These are phyloP conservation scores for Dothidotthia symphoricarpi DNA, from an alignment of 2,329 filamentous ascomycete species.

Conservation along the genomic window DNA sequence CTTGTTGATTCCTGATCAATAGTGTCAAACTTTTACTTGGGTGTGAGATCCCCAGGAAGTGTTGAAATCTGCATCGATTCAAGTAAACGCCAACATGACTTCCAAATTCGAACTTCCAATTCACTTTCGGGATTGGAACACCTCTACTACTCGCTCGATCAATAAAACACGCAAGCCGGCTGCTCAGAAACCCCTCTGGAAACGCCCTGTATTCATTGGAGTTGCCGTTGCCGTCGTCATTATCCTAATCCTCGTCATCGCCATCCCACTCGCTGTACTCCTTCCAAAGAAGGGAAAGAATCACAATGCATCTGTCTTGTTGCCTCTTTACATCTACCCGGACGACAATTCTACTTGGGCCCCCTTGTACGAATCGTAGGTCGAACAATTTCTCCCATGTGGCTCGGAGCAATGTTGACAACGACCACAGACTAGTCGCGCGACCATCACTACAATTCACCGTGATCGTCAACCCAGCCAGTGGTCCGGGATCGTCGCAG, in stretches of 20 bases:
- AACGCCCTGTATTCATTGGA: constrained; percentile 1
- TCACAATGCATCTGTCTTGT: not conserved
- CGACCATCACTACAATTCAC: not conserved
- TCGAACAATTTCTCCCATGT: too few relatives aligned
- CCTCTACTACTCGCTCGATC: not conserved
- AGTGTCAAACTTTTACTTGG: too few relatives aligned
- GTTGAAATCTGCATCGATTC: too few relatives aligned
- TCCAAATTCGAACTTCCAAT: constrained; percentile 1
- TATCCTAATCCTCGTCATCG: constrained; percentile 2
- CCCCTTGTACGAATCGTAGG: constrained; percentile 1
- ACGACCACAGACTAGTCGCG: not conserved
- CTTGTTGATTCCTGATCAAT: too few relatives aligned
- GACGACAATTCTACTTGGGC: not conserved
- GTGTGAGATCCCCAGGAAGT: too few relatives aligned
- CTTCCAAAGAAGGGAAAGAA: constrained; percentile 6
- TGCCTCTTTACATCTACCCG: constrained; percentile 3
- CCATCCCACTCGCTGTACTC: constrained; percentile 4
- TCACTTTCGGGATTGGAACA: constrained; percentile 1
- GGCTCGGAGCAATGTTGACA: too few relatives aligned
- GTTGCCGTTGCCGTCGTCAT: not conserved
- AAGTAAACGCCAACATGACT: not conserved
- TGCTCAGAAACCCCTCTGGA: not conserved
- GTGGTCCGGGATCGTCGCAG: constrained; percentile 1
- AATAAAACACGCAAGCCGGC: not conserved
- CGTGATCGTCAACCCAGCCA: constrained; percentile 1